Conservation (phyloP, 2,329 filamentous ascomycete genomes). For the Cladosporium cucumerinum region DNA sequence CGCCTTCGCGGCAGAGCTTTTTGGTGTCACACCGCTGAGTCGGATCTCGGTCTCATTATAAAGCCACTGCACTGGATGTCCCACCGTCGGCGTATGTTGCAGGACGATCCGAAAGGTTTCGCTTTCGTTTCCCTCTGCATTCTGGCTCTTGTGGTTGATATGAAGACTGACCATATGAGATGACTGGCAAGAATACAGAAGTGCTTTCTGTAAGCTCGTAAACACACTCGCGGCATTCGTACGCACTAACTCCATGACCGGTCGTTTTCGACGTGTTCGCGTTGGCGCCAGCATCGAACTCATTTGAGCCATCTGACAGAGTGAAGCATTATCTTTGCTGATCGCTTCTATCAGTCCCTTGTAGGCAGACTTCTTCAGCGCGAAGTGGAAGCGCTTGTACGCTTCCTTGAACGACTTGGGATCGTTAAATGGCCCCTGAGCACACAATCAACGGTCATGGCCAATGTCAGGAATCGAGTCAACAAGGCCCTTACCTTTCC, state of each 20-base stretch:
- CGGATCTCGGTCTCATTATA: neutral
- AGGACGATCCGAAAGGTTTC: neutral
- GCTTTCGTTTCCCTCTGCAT: neutral
- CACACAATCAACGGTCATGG: constrained; percentile 1
- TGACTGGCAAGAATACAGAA: neutral
- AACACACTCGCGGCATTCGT: neutral
- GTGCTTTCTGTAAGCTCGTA: neutral
- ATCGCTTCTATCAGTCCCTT: constrained; percentile 28
- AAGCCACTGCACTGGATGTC: neutral
- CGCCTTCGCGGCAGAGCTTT: neutral
- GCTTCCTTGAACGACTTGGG: constrained; percentile 29
- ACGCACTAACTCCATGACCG: neutral
- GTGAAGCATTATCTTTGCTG: constrained; percentile 24
- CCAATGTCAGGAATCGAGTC: too few relatives aligned
- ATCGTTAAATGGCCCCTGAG: constrained; percentile 16
- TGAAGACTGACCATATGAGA: neutral
- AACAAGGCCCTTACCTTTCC: neutral
- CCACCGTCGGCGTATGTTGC: neutral
- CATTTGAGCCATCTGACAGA: constrained; percentile 29
- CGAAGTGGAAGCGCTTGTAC: constrained; percentile 32
- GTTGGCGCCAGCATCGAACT: constrained; percentile 22
- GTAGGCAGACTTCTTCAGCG: constrained; percentile 30
- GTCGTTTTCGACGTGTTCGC: constrained; percentile 9
- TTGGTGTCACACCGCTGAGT: neutral
- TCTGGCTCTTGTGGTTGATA: neutral